phyloP scores from a whole-genome alignment of 2,329 filamentous ascomycete genomes.

The Fusarium dlaminii region DNA sequence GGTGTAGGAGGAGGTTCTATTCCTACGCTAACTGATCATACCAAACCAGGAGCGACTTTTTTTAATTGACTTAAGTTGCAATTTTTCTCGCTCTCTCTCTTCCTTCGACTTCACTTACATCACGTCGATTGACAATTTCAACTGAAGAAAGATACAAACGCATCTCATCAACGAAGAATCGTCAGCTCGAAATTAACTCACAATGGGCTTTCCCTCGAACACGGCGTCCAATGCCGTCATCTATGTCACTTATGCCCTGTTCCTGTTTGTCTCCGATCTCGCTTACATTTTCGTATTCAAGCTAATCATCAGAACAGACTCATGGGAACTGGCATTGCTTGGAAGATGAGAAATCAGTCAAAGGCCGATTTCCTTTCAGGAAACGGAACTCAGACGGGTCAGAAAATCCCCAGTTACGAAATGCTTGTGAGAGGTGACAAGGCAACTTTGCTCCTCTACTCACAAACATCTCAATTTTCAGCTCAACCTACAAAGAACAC shows the following conservation, averaged over 20 bases:
- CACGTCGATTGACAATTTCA: background rate
- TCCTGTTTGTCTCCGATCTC: constrained; percentile 67
- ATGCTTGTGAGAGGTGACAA: background rate
- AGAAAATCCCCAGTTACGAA: constrained; percentile 48
- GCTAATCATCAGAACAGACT: constrained; percentile 53
- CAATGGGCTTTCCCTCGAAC: constrained; percentile 79
- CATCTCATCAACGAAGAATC: background rate
- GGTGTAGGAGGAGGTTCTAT: constrained; percentile 5
- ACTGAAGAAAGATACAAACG: background rate
- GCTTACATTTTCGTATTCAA: background rate
- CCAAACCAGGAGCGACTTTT: constrained; percentile 8
- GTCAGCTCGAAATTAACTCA: background rate
- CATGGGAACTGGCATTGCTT: constrained; percentile 70
- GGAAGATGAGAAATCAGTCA: constrained; percentile 68
- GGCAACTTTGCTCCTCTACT: background rate
- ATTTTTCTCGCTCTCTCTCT: background rate
- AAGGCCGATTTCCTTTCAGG: constrained; percentile 78
- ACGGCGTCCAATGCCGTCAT: constrained; percentile 85
- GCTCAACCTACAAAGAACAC: background rate
- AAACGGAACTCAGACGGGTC: constrained; percentile 86
- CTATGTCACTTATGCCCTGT: constrained; percentile 80
- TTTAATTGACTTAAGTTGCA: constrained; percentile 6
- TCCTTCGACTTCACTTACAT: background rate
- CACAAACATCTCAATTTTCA: background rate
- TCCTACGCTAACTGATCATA: constrained; percentile 15